These are phyloP conservation scores for Hanseniaspora pseudoguilliermondii DNA, from an alignment of 805 yeast species.

Conservation along the genomic window DNA sequence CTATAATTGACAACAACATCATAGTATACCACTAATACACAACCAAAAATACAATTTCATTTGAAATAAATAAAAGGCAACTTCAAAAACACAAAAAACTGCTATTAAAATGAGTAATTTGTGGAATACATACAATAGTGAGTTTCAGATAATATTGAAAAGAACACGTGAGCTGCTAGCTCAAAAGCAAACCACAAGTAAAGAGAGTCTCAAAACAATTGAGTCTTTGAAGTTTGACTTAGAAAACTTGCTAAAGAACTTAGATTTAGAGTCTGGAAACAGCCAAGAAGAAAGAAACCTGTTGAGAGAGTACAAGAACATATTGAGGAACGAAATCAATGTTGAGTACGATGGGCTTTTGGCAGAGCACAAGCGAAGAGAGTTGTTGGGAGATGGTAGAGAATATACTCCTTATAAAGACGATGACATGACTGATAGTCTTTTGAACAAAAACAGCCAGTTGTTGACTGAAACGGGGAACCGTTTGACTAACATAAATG, in stretches of 20 bases:
- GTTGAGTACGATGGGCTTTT: constrained; percentile 39
- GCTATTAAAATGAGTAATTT: constrained; percentile 20
- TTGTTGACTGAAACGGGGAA: constrained; percentile 73
- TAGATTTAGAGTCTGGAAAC: constrained; percentile 69
- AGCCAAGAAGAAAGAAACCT: constrained; percentile 51
- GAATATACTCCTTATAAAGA: constrained; percentile 23
- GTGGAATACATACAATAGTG: constrained; percentile 29
- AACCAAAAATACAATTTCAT: neutral
- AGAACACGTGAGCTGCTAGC: constrained; percentile 19
- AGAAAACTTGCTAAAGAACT: constrained; percentile 64
- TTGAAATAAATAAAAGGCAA: neutral
- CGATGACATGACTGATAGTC: constrained; percentile 56
- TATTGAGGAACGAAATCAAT: constrained; percentile 47
- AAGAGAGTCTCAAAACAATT: constrained; percentile 20
- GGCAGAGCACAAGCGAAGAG: constrained; percentile 61
- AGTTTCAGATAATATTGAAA: constrained; percentile 26
- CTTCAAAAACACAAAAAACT: neutral
- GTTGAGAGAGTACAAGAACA: constrained; percentile 52
- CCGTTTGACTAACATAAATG: constrained; percentile 71
- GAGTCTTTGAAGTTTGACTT: constrained; percentile 26
- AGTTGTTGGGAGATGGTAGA: constrained; percentile 49
- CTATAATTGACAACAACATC: neutral
- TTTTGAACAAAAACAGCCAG: constrained; percentile 56
- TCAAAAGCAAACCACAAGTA: constrained; percentile 19
- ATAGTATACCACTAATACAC: neutral